Base-by-base conservation (phyloP, 2,329 filamentous ascomycete species). In the Balansia obtecta region DNA sequence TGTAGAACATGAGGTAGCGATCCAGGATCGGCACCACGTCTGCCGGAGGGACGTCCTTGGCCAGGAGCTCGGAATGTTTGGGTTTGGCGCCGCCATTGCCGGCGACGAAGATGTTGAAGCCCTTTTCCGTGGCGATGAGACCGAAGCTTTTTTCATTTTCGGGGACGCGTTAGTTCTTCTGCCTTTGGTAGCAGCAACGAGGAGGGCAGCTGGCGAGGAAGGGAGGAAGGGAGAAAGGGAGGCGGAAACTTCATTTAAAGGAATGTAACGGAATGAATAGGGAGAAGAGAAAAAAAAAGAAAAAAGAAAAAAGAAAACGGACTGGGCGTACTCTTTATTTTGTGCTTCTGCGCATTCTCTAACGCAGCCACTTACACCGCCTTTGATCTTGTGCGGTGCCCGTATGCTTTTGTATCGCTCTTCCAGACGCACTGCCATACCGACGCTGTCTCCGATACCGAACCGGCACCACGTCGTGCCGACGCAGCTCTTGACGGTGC, bases 351-450 rank as follows among this genome's bases (percentile, higher is more conserved):
- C 89, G 57, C 89, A 95, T 67, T 95, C 89, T 50, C 89, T 77
- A n/a, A 95, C 88, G 56, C 89, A 95, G 12, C 89, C 89, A 50
- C 85, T 90, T 0, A 95, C 88, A 50, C 87, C 89, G 1, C 86
- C 88, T 67, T 95, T 95, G 64, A 94, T 79, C 72, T 95, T 95
- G 65, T 95, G 89, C 9, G 89, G 89, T 15, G 77, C 77, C n/a
- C 89, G 80, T 52, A 95, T 85, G 60, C 86, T 88, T 75, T 95
- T 95, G 68, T 95, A 95, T 44, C 89, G 80, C 69, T 95, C 86
- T 67, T 95, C 89, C 0, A 95, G 68, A 3, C 88, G 77, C 15
- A 95, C 83, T 0, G 89, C 89, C 84, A 95, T 87, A 11, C 89
- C 89, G 0, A 95, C 89, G 64, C 85, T 89, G 68, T 95, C 89